Percentiles rank a stretch among this genome's conserved stretches.
phyloP scores from a whole-genome alignment of 352 stramenopile species.

The Globisporangium abappressorium region DNA sequence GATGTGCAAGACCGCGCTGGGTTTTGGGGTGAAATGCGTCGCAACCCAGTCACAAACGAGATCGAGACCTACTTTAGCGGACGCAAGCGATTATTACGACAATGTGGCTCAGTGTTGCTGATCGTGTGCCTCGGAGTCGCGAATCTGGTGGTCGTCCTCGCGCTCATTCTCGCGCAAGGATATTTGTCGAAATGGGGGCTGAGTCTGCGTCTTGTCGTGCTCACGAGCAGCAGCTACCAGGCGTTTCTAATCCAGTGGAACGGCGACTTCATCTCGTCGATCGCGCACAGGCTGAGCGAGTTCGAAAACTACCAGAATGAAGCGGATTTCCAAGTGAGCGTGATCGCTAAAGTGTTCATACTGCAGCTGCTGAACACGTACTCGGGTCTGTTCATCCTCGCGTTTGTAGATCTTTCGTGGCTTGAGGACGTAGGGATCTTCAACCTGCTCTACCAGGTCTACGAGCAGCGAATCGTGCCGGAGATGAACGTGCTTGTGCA shows the following conservation, averaged over 20 bases:
- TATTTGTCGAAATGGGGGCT: conserved; percentile 16
- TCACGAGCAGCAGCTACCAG: conserved; percentile 27
- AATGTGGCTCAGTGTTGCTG: conserved; percentile 18
- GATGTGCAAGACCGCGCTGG: conserved; percentile 24
- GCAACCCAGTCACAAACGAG: conserved; percentile 32
- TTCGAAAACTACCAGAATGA: conserved; percentile 33
- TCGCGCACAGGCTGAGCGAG: conserved; percentile 29
- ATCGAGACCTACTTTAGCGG: conserved; percentile 23
- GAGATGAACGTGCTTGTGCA: conserved; percentile 32
- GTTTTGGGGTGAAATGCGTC: conserved; percentile 24
- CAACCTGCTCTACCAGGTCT: conserved; percentile 10
- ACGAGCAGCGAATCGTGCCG: conserved; percentile 15
- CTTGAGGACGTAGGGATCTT: conserved; percentile 3
- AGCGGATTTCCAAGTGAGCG: conserved; percentile 22
- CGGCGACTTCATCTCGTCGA: conserved; percentile 20
- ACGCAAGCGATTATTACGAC: conserved; percentile 12
- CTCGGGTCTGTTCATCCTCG: conserved; percentile 30
- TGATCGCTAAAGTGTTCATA: conserved; percentile 42
- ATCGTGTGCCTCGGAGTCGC: conserved; percentile 19
- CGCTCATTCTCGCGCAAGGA: conserved; percentile 32
- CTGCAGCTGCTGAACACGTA: conserved; percentile 42
- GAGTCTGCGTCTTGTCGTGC: conserved; percentile 28
- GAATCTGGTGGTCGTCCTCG: conserved; percentile 27
- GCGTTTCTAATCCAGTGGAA: conserved; percentile 29
- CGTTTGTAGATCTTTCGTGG: conserved; percentile 20